Base-by-base conservation (phyloP, 108 stramenopile genomes). In the Tribonema minus region DNA sequence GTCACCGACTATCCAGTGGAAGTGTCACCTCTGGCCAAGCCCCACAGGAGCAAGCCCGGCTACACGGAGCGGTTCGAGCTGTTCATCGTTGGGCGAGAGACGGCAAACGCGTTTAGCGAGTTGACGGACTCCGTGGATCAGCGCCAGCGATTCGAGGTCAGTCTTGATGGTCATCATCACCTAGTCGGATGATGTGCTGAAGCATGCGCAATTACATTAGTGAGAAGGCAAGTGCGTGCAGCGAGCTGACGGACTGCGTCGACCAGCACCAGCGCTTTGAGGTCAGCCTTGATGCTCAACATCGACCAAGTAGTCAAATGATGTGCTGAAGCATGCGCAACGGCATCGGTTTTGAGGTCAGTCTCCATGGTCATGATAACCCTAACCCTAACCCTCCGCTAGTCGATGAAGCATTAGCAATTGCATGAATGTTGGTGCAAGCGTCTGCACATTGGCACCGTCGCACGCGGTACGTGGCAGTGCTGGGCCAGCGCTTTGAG, bases 71-170 rank as follows among this genome's bases (percentile, higher is more conserved):
- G 96, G 15, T 99, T 99, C 70, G 98, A 99, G 87, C 87, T 99
- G 54, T 99, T 97, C 82, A 91, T 92, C 0, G 90, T 91, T 2
- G 96, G 98, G 26, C 73, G 95, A 40, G 98, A 99, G 77, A 88
- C 92, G 82, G 96, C 95, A 32, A 99, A 99, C 79, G 89, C 98
- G 23, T 99, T 96, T 80, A 91, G 91, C 75, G 98, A 99, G 82
- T 86, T 99, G 82, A 99, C 95, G 3, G 98, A 97, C 83, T 94
- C 98, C n/a, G 87, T 92, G 1, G 96, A 97, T 72, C 98, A 99
- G 88, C 85, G 94, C 25, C 72, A 80, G 37, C 89, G 98, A 59
- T 98, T 99, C 80, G 96, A 96, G 82, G 46, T 54, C 9, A 15
- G 46, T 54, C 15, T 54, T 54, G 15, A 54, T 54, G 20, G n/a